These are phyloP conservation scores for Rosa multiflora DNA, from an alignment of 306 rosid genomes.

Conservation along the genomic window DNA sequence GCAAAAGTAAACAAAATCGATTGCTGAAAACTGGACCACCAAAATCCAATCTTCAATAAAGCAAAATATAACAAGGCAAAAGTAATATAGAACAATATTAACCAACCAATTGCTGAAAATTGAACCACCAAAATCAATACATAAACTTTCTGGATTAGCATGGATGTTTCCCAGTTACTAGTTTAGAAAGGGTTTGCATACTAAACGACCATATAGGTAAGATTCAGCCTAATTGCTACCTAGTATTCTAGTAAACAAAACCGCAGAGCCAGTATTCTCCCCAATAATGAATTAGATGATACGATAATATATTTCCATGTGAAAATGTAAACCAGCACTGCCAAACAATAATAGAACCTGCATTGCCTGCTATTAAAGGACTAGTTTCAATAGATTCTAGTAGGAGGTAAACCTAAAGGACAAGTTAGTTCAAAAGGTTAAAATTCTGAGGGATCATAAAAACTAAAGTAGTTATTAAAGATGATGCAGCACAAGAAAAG, in stretches of 20 bases:
- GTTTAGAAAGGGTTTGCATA: too few relatives aligned
- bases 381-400: slow-evolving; percentile 40
- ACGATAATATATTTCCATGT: neutral
- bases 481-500: slow-evolving; percentile 25
- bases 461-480: slow-evolving; percentile 18
- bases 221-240: neutral
- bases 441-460: slow-evolving; percentile 5
- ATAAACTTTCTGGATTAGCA: too few relatives aligned
- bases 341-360: slow-evolving; percentile 1
- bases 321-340: neutral
- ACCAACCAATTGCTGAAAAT: too few relatives aligned
- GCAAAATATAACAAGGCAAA: too few relatives aligned
- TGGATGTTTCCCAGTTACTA: too few relatives aligned
- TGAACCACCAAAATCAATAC: too few relatives aligned
- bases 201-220: neutral
- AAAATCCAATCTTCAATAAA: too few relatives aligned
- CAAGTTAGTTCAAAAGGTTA: slow-evolving; percentile 8
- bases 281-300: neutral
- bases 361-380: slow-evolving; percentile 62
- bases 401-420: slow-evolving; percentile 60
- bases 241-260: neutral
- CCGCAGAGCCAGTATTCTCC: neutral
- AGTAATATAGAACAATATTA: too few relatives aligned
- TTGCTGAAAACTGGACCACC: too few relatives aligned
- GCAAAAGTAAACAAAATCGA: too few relatives aligned